Evolutionary conservation across 495 filamentous ascomycete genomes (phyloP).

Genomic region (Penicillium subrubescens): DNA sequence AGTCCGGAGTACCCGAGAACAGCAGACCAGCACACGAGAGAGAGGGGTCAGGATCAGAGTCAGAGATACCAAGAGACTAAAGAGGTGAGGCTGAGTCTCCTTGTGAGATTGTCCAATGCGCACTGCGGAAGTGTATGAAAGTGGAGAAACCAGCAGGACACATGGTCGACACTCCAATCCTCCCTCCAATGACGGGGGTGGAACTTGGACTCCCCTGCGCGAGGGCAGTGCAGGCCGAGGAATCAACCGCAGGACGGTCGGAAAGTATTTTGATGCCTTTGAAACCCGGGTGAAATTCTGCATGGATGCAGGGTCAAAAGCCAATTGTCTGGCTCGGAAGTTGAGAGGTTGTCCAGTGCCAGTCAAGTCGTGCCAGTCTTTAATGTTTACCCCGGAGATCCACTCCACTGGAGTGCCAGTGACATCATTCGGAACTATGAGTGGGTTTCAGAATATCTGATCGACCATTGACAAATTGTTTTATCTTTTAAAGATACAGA

Average conservation of each 20-base stretch:
- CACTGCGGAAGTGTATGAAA: not conserved
- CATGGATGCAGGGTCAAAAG: constrained; percentile 1
- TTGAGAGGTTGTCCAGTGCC: not conserved
- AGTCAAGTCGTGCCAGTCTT: not conserved
- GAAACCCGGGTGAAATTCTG: not conserved
- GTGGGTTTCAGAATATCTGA: not conserved
- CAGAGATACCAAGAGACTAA: not conserved
- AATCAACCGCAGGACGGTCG: not conserved
- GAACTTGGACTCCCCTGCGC: not conserved
- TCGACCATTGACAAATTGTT: not conserved
- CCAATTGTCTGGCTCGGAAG: not conserved
- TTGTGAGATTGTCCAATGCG: not conserved
- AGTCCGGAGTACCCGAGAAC: not conserved
- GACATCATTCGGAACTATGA: not conserved
- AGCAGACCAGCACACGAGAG: not conserved
- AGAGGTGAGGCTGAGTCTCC: constrained; percentile 1
- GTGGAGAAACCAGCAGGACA: not conserved
- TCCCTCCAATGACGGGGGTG: not conserved
- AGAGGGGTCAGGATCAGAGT: not conserved
- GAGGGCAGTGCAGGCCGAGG: not conserved
- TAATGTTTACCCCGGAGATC: not conserved
- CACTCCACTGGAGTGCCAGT: not conserved
- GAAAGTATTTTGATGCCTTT: not conserved
- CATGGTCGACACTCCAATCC: not conserved
- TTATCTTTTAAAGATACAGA: not conserved